These are phyloP conservation scores for Papiliotrema laurentii DNA, from an alignment of 1,284 basidiomycete species.

Conservation along the genomic window DNA sequence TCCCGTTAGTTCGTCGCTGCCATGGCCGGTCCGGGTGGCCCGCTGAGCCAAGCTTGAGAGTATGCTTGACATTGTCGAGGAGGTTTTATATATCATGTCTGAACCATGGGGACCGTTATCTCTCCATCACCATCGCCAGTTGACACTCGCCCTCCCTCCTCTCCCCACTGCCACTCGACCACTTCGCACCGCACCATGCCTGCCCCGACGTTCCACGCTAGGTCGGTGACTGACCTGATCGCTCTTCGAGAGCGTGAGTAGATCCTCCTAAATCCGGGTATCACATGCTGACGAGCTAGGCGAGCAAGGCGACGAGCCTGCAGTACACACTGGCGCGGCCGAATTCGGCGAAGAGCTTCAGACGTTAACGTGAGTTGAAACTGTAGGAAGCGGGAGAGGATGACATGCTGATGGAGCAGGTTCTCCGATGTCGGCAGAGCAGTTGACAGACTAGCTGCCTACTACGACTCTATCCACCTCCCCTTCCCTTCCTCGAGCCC, in stretches of 20 bases:
- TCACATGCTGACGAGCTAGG: slow-evolving; percentile 10
- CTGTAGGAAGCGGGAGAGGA: background rate
- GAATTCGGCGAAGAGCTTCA: slow-evolving; percentile 42
- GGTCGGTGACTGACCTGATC: slow-evolving; percentile 41
- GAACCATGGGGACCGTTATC: too few relatives aligned
- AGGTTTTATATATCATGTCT: too few relatives aligned
- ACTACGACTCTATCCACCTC: slow-evolving; percentile 41
- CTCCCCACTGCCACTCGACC: background rate
- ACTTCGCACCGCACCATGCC: slow-evolving; percentile 21
- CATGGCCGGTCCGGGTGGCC: too few relatives aligned
- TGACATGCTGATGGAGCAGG: slow-evolving; percentile 6
- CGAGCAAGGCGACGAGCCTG: slow-evolving; percentile 32
- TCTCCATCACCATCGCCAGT: background rate
- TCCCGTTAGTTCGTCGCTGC: too few relatives aligned
- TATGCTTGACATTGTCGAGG: too few relatives aligned
- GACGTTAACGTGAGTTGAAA: slow-evolving; percentile 38
- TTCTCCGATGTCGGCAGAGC: slow-evolving; percentile 45
- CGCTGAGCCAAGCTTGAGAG: too few relatives aligned
- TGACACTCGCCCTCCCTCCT: background rate
- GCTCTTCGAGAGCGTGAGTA: slow-evolving; percentile 33
- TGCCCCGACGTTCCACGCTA: slow-evolving; percentile 33
- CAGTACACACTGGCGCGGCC: slow-evolving; percentile 43
- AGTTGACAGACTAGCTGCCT: slow-evolving; percentile 50
- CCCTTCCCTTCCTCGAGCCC: slow-evolving; percentile 7
- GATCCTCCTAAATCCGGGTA: background rate